Conservation (phyloP, 1,139 yeast genomes). For the Kodamaea alishanica region DNA sequence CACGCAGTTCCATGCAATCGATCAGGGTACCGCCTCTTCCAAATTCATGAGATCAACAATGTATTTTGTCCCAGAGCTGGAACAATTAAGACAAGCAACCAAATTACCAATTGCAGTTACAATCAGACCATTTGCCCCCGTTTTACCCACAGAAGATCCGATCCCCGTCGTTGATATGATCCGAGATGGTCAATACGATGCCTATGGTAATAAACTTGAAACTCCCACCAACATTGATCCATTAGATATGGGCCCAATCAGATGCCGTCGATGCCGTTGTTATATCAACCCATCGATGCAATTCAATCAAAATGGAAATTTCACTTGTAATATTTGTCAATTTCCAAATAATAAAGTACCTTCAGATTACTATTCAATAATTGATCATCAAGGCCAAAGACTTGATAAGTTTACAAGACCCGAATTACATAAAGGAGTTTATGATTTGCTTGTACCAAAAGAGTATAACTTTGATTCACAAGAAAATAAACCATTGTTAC, state of each 20-base stretch:
- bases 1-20: slow-evolving; percentile 63
- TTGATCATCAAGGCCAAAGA: slow-evolving; percentile 56
- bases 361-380: slow-evolving; percentile 58
- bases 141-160: slow-evolving; percentile 44
- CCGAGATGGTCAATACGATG: slow-evolving; percentile 23
- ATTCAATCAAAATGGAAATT: slow-evolving; percentile 59
- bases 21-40: slow-evolving; percentile 84
- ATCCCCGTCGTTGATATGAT: slow-evolving; percentile 68
- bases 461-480: slow-evolving; percentile 55
- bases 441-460: slow-evolving; percentile 76
- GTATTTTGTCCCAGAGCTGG: slow-evolving; percentile 81
- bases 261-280: slow-evolving; percentile 89
- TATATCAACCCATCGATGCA: slow-evolving; percentile 86
- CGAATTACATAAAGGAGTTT: slow-evolving; percentile 79
- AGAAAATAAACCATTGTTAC: slow-evolving; percentile 49
- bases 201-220: slow-evolving; percentile 15
- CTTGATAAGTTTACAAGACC: slow-evolving; percentile 65
- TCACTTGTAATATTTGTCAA: slow-evolving; percentile 85
- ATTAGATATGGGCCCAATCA: slow-evolving; percentile 61
- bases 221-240: slow-evolving; percentile 22
- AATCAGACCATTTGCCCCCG: slow-evolving; percentile 79
- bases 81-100: slow-evolving; percentile 64
- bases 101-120: slow-evolving; percentile 79
- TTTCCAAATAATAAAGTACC: slow-evolving; percentile 69
- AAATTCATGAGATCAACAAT: slow-evolving; percentile 73